Conservation (phyloP, 1,284 basidiomycete species). For the Tremellales sp. region DNA sequence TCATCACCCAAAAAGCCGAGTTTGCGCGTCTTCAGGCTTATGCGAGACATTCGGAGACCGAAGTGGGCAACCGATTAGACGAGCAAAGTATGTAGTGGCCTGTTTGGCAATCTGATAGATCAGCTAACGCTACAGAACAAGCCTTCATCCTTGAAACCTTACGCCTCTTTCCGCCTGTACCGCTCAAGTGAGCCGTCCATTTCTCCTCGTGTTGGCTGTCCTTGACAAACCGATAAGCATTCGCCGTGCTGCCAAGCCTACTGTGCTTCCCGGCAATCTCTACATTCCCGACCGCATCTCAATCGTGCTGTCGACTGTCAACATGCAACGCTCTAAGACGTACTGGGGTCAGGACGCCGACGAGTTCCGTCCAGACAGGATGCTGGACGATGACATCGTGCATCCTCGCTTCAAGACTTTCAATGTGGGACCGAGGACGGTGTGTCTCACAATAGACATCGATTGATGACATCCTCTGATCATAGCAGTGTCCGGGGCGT, state of each 20-base stretch:
- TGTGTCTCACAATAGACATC: too few species aligned
- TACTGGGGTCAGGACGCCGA: conserved; percentile 37
- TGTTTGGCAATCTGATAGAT: background rate
- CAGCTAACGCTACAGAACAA: conserved; percentile 18
- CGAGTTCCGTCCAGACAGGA: conserved; percentile 29
- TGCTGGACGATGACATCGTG: conserved; percentile 17
- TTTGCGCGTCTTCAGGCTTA: too few species aligned
- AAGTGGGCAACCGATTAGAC: too few species aligned
- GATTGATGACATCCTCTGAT: background rate
- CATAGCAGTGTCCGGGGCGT: conserved; percentile 36
- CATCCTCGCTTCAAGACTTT: conserved; percentile 29
- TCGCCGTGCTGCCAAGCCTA: conserved; percentile 25
- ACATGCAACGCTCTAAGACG: conserved; percentile 26
- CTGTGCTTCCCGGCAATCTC: conserved; percentile 24
- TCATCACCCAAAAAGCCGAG: too few species aligned
- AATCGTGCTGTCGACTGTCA: conserved; percentile 28
- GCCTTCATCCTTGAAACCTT: conserved; percentile 37
- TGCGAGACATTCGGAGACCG: too few species aligned
- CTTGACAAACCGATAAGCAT: too few species aligned
- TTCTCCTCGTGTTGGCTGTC: too few species aligned
- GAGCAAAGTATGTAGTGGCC: too few species aligned
- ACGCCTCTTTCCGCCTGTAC: conserved; percentile 39
- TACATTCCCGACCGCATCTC: conserved; percentile 36
- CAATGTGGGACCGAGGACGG: conserved; percentile 38
- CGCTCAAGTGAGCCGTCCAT: conserved; percentile 29